Evolutionary conservation across 148 eudicot species (phyloP), one percentile per base, ranked within the genome.

Genomic region (Amaranthus palmeri): DNA sequence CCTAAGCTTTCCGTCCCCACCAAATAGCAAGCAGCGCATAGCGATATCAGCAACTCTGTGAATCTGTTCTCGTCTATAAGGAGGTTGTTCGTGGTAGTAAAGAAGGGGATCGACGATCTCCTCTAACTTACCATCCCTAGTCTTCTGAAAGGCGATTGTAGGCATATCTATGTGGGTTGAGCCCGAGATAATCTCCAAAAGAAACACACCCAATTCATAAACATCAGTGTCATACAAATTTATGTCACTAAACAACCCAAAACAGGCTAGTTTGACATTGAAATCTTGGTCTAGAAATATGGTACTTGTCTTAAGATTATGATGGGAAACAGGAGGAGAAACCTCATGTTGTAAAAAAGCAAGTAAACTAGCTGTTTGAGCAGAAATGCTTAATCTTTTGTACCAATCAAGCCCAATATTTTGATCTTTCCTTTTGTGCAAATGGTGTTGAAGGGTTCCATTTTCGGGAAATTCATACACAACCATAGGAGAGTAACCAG

Each of bases 21-120:
- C 97, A 72, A 90, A 92, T 61, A 89, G 72, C 73, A 92, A 68
- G 69, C 97, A 92, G 78, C 96, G 81, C 18, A 87, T 85, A 6
- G 91, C 92, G 48, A 92, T 79, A 73, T 92, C 96, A 52, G 92
- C 88, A 36, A 88, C 83, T 69, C 79, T 79, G 18, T 86, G 87
- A 36, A 92, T 90, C 83, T 92, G 89, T 70, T 86, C 92, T 72
- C 75, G 74, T 17, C 86, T 72, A 11, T 60, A 85, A 11, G 68
- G 57, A n/a, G 89, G 91, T 58, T 87, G 97, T 70, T 92, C 96
- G 42, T 88, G 88, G 63, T 84, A 92, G 71, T 90, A 84, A 15
- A 92, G 83, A 50, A 83, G 67, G 25, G 97, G 91, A 65, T 92
- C 97, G 42, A 85, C 73, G 18, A 92, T 83, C 80, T 92, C 96